Base-by-base conservation (phyloP, 106 monocot genomes). In the Chionographis japonica region DNA sequence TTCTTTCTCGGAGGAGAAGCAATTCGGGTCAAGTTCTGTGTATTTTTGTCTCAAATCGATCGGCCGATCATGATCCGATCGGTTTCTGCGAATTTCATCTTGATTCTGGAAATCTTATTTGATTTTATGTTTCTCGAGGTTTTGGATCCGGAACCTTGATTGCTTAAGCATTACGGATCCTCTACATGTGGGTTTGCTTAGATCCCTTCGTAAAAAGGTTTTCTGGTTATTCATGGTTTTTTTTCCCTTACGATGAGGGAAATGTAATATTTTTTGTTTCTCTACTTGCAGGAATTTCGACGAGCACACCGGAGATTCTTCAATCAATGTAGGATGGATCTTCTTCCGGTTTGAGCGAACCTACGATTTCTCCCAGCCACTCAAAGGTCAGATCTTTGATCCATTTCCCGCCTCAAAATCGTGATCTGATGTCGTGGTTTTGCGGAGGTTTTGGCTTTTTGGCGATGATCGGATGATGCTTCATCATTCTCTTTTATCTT, bases 391-490 rank as follows among this genome's bases (percentile, higher is more conserved):
- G 38, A 61, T 61, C 38, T 37, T 36, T 61, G 60, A 39, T 63
- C 27, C 43, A 13, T 42, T 16, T 63, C 16, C 42, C n/a, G 16
- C 13, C 8, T 10, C 12, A 36, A 42, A 35, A 19, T 43, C 14
- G 14, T 3, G 6, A 63, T 42, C 43, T 42, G 64, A 20, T 57
- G 57, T 43, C 15, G 36, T 74, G 52, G 52, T 72, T 63, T 56
- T 62, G 53, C 6, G n/a, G 50, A 37, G 64, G 57, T 74, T 74
- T 37, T 56, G 65, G 65, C 56, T 74, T 56, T 65, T 57, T 16
- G 1, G 27, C 27, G 40, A 27, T 42, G 40, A 43, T 72, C 61
- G 13, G 7, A 13, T 12, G 10, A 27, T 54, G 20, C 19, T 54
- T 19, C 12, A 72, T 15, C 40, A 8, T n/a, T 15, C 16, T 52